Base-by-base conservation (phyloP, 31 red algal species). In the Endocladia muricata region DNA sequence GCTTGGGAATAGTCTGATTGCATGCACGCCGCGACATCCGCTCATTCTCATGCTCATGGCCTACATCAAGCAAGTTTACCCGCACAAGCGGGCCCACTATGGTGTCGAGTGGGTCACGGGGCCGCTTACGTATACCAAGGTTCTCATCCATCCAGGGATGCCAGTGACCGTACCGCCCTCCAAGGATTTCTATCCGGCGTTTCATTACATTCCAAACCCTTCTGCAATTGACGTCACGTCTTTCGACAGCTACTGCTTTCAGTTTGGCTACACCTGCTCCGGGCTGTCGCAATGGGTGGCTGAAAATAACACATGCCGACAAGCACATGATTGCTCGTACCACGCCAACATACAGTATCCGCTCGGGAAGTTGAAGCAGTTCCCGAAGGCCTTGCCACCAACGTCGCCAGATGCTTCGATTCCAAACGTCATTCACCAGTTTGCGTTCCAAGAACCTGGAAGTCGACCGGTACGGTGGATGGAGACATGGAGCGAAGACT, bases 71-170 rank as follows among this genome's bases (percentile, higher is more conserved):
- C 72, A 74, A 39, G 41, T 84, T 42, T 91, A 91, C 37, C 55
- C 48, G 17, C 58, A 41, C 71, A 84, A 91, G 79, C 61, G 88
- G 39, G 65, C 88, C 37, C 62, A 80, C 72, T 82, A 91, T 73
- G 88, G 78, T 34, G 88, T 91, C n/a, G 88, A 84, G 72, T 91
- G 88, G 88, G 79, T 84, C 43, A 91, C 88, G 17, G 88, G 88
- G 11, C 88, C 88, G 4, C 69, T 91, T 3, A 81, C 88, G 17
- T 76, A 72, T 39, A 91, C 88, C 3, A 91, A 91, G 62, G 73
- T 70, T 2, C 88, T 91, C 28, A 49, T 59, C 43, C 79, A 84
- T 69, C 32, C 77, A 0, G 57, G 58, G 15, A 84, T 84, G 88
- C 88, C 88, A 15, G 55, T 91, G n/a, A 78, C 80, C 42, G 54